phyloP scores from a whole-genome alignment of 768 basidiomycete genomes.

The Podaxis mareebaensis region DNA sequence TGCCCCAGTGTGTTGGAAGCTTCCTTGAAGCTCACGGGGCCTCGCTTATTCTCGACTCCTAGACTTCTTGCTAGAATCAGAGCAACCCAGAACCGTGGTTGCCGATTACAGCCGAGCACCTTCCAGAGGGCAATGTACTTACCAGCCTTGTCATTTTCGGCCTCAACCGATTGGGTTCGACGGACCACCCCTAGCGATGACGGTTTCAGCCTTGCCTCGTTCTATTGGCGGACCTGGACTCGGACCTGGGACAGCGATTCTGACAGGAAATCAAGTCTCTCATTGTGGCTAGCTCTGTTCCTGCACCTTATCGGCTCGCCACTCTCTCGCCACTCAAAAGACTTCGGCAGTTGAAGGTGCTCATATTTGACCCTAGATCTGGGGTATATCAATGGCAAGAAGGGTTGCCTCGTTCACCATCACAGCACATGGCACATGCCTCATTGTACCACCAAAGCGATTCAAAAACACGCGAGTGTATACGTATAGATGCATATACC shows the following conservation, averaged over 20 bases:
- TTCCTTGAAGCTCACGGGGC: not conserved
- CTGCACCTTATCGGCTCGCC: not conserved
- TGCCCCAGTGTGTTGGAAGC: not conserved
- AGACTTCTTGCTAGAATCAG: not conserved
- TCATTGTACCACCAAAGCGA: not conserved
- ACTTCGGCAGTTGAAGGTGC: not conserved
- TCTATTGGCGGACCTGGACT: not conserved
- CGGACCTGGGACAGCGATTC: not conserved
- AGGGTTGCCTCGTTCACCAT: not conserved
- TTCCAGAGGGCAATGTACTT: not conserved
- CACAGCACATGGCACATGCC: constrained; percentile 7
- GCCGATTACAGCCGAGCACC: not conserved
- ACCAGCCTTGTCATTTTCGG: not conserved
- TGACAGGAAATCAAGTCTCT: not conserved
- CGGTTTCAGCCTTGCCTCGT: not conserved
- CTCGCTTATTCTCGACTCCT: not conserved
- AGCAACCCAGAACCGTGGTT: not conserved
- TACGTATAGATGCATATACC: not conserved
- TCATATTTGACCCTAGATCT: not conserved
- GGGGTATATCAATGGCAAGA: not conserved
- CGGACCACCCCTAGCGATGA: not conserved
- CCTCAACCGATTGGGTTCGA: not conserved
- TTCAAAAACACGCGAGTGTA: not conserved
- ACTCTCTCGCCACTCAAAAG: not conserved
- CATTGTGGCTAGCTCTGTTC: not conserved